A percentile compares a stretch with the other conserved stretches of the same genome.
Evolutionary conservation across 257 asterid genomes (phyloP).

Genomic region (Marsdenia floribunda): DNA sequence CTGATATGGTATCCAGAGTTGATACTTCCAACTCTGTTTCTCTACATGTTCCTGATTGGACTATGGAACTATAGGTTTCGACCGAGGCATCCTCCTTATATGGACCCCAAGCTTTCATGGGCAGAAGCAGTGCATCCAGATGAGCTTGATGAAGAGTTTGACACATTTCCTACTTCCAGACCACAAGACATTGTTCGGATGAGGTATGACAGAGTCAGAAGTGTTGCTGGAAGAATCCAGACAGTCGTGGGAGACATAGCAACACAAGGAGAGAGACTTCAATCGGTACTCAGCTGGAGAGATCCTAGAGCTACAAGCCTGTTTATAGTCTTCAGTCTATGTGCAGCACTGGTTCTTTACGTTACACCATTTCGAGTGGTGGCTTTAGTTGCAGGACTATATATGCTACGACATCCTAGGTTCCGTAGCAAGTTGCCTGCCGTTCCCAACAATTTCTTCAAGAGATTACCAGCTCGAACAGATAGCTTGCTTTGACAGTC

Average conservation of each 20-base stretch:
- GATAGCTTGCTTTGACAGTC: constrained; percentile 55
- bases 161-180: constrained; percentile 56
- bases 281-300: constrained; percentile 63
- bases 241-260: constrained; percentile 71
- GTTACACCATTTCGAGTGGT: constrained; percentile 46
- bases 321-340: constrained; percentile 51
- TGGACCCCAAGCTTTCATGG: constrained; percentile 69
- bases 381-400: constrained; percentile 45
- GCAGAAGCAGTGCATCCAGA: constrained; percentile 62
- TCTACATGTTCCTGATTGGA: constrained; percentile 57
- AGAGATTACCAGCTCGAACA: constrained; percentile 55
- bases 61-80: constrained; percentile 63
- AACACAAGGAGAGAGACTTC: constrained; percentile 70
- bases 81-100: constrained; percentile 62
- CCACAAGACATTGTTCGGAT: constrained; percentile 39
- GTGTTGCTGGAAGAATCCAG: constrained; percentile 75
- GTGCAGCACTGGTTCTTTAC: constrained; percentile 53
- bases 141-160: constrained; percentile 75
- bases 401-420: constrained; percentile 63
- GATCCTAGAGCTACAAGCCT: constrained; percentile 73
- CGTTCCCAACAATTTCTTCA: constrained; percentile 65
- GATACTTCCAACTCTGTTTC: constrained; percentile 54
- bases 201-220: constrained; percentile 72
- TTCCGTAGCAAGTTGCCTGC: constrained; percentile 65
- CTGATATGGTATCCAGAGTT: constrained; percentile 62